phyloP scores from a whole-genome alignment of 441 rosid species.

The Adansonia gregorii region DNA sequence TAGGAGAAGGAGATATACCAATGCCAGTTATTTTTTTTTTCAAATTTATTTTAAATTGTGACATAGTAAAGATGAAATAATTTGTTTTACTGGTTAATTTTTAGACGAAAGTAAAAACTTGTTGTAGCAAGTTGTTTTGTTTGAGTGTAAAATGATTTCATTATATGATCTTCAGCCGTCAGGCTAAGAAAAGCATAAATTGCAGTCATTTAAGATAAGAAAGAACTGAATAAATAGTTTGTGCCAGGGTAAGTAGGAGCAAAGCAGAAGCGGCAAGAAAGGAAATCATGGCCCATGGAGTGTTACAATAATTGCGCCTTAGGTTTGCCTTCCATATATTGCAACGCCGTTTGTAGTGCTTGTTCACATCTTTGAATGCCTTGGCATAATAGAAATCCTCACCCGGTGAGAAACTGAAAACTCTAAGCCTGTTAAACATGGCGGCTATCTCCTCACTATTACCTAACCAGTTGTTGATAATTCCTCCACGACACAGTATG shows the following conservation, averaged over 20 bases:
- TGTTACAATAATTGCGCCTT: constrained; percentile 20
- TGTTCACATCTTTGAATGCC: not conserved
- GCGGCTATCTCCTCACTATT: constrained; percentile 16
- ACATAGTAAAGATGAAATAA: no score
- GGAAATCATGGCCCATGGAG: constrained; percentile 30
- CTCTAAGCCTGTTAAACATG: constrained; percentile 21
- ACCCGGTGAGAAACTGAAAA: not conserved
- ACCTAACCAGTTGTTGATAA: constrained; percentile 12
- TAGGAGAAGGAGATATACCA: not conserved
- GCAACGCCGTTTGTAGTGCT: not conserved
- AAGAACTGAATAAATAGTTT: constrained; percentile 13
- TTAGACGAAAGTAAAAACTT: no score
- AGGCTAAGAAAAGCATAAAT: not conserved
- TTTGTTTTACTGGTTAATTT: no score
- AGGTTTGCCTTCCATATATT: constrained; percentile 21
- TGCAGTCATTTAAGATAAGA: not conserved
- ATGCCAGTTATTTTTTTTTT: not conserved
- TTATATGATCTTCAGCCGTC: no score
- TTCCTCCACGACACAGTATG: not conserved
- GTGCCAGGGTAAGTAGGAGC: constrained; percentile 13
- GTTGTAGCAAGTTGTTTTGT: no score
- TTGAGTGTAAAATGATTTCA: no score
- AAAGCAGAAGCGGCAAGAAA: constrained; percentile 16
- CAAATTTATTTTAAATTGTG: no score
- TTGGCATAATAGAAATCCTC: not conserved